Conservation (phyloP, 805 yeast genomes). For the Candida chilensis region DNA sequence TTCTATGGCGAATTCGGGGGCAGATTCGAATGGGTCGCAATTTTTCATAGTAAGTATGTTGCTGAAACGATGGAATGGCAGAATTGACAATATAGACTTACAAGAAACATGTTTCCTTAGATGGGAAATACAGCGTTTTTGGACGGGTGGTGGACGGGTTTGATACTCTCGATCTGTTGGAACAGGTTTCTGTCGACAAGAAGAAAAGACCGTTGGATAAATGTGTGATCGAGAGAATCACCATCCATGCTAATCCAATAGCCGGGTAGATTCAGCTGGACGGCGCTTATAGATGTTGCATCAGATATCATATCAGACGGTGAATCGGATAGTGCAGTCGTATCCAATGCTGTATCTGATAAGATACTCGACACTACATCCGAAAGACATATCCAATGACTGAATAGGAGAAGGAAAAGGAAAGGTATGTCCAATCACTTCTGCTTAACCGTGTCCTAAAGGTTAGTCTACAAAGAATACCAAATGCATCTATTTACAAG, state of each 20-base stretch:
- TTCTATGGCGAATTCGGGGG: conserved; percentile 56
- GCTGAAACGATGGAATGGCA: not conserved
- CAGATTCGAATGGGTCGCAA: conserved; percentile 54
- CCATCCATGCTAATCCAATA: conserved; percentile 34
- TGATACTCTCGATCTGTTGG: conserved; percentile 14
- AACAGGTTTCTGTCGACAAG: conserved; percentile 15
- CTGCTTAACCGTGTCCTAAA: too few relatives aligned
- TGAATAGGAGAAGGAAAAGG: too few relatives aligned
- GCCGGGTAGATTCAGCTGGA: too few relatives aligned
- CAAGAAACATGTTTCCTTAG: conserved; percentile 10
- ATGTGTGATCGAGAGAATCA: conserved; percentile 14
- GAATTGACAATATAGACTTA: conserved; percentile 8
- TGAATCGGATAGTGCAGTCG: too few relatives aligned
- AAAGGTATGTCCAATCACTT: too few relatives aligned
- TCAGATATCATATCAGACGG: too few relatives aligned
- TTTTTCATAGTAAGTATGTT: conserved; percentile 33
- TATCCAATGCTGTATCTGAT: too few relatives aligned
- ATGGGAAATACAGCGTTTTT: conserved; percentile 13
- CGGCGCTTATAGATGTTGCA: too few relatives aligned
- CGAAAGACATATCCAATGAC: too few relatives aligned
- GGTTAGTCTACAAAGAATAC: too few relatives aligned
- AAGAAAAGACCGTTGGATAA: conserved; percentile 23
- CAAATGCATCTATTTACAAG: too few relatives aligned
- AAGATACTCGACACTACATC: too few relatives aligned
- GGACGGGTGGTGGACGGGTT: conserved; percentile 9